Conservation (phyloP, 495 filamentous ascomycete species). For the Xylaria castorea region DNA sequence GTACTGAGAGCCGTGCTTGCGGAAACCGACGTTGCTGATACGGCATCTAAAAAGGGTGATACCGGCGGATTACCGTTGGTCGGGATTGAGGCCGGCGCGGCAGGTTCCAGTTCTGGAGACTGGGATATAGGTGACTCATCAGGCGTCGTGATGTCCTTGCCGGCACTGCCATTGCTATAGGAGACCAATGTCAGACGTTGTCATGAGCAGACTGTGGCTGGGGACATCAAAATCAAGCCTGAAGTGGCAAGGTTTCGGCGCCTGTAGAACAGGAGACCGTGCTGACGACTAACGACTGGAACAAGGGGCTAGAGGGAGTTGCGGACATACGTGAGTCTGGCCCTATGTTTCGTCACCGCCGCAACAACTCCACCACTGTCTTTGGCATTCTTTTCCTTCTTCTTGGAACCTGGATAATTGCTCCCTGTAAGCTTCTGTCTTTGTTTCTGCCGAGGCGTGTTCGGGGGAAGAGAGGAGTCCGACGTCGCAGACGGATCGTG, state of each 20-base stretch:
- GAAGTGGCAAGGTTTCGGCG: background rate
- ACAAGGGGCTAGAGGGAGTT: background rate
- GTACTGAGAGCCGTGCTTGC: slow-evolving; percentile 56
- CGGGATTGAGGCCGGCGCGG: slow-evolving; percentile 42
- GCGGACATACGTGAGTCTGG: slow-evolving; percentile 56
- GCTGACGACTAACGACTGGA: background rate
- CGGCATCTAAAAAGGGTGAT: slow-evolving; percentile 53
- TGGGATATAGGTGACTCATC: slow-evolving; percentile 47
- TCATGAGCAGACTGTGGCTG: background rate
- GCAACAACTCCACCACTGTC: slow-evolving; percentile 57
- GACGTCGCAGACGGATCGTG: slow-evolving; percentile 42
- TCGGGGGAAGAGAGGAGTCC: slow-evolving; percentile 39
- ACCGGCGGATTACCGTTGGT: slow-evolving; percentile 46
- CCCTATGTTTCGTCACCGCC: slow-evolving; percentile 59
- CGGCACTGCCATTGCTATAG: slow-evolving; percentile 34
- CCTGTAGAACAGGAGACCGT: slow-evolving; percentile 2
- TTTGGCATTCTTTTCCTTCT: slow-evolving; percentile 61
- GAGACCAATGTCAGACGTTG: slow-evolving; percentile 34
- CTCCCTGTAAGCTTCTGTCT: slow-evolving; percentile 41
- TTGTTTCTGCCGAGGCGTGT: slow-evolving; percentile 38
- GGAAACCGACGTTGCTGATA: slow-evolving; percentile 53
- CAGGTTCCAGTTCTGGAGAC: slow-evolving; percentile 52
- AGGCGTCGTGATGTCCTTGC: slow-evolving; percentile 47
- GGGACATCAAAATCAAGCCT: background rate
- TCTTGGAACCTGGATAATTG: slow-evolving; percentile 51